A percentile compares a stretch with the other conserved stretches of the same genome.
phyloP scores from a whole-genome alignment of 305 asterid genomes.

The Fraxinus platypoda region DNA sequence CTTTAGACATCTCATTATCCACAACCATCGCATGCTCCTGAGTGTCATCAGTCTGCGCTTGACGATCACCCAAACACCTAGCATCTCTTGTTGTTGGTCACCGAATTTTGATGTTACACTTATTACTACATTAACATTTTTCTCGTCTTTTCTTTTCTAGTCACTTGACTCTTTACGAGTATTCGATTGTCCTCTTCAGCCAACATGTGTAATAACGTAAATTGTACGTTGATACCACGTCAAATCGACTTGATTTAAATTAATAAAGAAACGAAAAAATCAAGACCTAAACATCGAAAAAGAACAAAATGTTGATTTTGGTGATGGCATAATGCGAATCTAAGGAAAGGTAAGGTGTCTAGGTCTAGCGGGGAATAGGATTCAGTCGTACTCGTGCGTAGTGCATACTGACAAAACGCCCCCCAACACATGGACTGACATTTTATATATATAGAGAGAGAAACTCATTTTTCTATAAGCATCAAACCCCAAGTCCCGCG shows the following conservation, averaged over 20 bases:
- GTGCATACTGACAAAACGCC: constrained; percentile 50
- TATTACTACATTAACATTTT: neutral
- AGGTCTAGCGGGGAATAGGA: constrained; percentile 43
- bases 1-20: neutral
- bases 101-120: no score
- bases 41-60: neutral
- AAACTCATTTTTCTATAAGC: constrained; percentile 19
- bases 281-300: neutral
- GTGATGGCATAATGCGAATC: constrained; percentile 37
- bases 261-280: neutral
- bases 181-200: neutral
- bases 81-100: neutral
- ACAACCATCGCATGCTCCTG: neutral
- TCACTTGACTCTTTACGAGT: neutral
- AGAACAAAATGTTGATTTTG: constrained; percentile 5
- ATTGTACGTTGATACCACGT: neutral
- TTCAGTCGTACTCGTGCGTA: constrained; percentile 47
- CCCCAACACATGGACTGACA: constrained; percentile 35
- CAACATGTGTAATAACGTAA: neutral
- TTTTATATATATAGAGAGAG: neutral
- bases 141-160: neutral
- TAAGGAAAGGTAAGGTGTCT: constrained; percentile 26
- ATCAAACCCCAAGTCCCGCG: constrained; percentile 72
- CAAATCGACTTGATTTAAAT: neutral
- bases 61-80: neutral